Conservation (phyloP, 768 basidiomycete genomes). For the Rhodocollybia butyracea region DNA sequence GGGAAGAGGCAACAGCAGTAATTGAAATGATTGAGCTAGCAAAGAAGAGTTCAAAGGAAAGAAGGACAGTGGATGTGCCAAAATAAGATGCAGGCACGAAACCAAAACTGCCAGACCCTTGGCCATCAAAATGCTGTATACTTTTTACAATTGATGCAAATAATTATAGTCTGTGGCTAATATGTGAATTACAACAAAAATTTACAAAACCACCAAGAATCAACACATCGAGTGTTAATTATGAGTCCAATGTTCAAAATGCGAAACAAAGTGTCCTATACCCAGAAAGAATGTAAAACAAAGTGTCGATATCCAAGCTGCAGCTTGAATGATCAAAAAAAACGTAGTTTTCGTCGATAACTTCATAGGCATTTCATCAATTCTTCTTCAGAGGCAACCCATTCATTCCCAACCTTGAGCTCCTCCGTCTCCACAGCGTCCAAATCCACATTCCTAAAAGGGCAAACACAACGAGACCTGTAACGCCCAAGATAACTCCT, state of each 20-base stretch:
- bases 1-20: conserved; percentile 67
- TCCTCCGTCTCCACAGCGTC: conserved; percentile 8
- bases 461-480: conserved; percentile 55
- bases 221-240: too few species aligned
- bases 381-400: background rate
- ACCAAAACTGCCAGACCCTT: too few species aligned
- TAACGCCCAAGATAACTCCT: conserved; percentile 59
- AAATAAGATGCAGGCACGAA: too few species aligned
- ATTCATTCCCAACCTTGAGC: background rate
- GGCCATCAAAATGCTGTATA: too few species aligned
- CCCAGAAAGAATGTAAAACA: background rate
- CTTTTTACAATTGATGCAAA: too few species aligned
- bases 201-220: too few species aligned
- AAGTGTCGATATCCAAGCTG: background rate
- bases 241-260: too few species aligned
- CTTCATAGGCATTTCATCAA: background rate
- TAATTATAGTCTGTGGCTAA: too few species aligned
- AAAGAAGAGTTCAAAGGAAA: conserved; percentile 61
- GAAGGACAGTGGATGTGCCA: conserved; percentile 36
- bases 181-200: too few species aligned
- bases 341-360: too few species aligned
- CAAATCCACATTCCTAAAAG: conserved; percentile 38
- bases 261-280: too few species aligned
- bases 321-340: background rate
- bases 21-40: conserved; percentile 80